These are phyloP conservation scores for Rhizomucor pusillus DNA, from an alignment of 371 early-diverging fungal species.

Conservation along the genomic window DNA sequence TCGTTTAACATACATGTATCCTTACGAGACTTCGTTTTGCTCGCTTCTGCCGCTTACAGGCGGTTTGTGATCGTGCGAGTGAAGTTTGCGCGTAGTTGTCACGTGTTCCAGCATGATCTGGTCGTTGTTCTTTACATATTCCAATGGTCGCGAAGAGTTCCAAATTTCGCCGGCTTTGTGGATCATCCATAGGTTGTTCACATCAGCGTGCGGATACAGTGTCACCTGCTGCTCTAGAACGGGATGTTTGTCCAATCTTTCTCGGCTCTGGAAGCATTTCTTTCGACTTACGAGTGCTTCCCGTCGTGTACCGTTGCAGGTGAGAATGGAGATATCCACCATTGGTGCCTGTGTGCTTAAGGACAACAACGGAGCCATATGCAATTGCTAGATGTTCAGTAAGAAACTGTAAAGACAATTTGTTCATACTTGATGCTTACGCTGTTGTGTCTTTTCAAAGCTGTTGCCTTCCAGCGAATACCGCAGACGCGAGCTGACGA, in stretches of 20 bases:
- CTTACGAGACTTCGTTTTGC: constrained; percentile 40
- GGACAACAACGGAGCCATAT: constrained; percentile 74
- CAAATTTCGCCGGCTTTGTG: constrained; percentile 36
- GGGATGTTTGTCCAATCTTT: neutral
- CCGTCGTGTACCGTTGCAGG: constrained; percentile 70
- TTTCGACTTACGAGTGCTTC: constrained; percentile 64
- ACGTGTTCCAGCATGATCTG: constrained; percentile 76
- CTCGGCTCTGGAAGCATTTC: neutral
- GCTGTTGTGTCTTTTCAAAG: constrained; percentile 21
- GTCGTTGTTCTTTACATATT: constrained; percentile 60
- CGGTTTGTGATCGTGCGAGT: constrained; percentile 83
- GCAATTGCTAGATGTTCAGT: constrained; percentile 61
- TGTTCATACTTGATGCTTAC: constrained; percentile 6
- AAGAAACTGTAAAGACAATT: constrained; percentile 1
- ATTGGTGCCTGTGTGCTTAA: constrained; percentile 70
- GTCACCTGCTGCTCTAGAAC: constrained; percentile 88
- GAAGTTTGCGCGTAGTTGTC: constrained; percentile 65
- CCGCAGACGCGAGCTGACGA: constrained; percentile 78
- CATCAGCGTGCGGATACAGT: constrained; percentile 83
- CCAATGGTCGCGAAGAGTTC: constrained; percentile 31
- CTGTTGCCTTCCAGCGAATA: constrained; percentile 28
- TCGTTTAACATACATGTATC: neutral
- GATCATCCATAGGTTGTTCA: constrained; percentile 86
- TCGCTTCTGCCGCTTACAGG: constrained; percentile 26
- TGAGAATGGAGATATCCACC: constrained; percentile 92